phyloP scores from a whole-genome alignment of 768 basidiomycete species.

The Gymnopilus dilepis region DNA sequence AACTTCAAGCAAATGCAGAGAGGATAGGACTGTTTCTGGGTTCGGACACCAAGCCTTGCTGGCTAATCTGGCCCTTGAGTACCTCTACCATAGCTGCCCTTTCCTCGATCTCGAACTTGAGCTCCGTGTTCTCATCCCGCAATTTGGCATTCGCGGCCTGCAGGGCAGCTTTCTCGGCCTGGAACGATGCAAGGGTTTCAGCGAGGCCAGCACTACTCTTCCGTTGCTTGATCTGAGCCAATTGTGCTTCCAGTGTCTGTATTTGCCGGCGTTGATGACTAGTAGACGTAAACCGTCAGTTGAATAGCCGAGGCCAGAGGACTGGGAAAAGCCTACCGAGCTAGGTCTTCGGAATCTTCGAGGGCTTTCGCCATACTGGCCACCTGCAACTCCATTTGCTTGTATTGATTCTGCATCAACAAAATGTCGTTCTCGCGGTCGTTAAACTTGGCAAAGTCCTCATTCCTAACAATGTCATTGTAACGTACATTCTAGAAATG shows the following conservation, averaged over 20 bases:
- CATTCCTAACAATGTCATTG: slow-evolving; percentile 57
- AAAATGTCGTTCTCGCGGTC: slow-evolving; percentile 64
- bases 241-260: slow-evolving; percentile 62
- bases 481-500: neutral
- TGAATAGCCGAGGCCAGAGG: neutral
- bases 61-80: slow-evolving; percentile 60
- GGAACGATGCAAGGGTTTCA: slow-evolving; percentile 49
- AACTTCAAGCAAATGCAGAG: slow-evolving; percentile 11
- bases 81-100: slow-evolving; percentile 74
- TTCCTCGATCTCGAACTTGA: slow-evolving; percentile 58
- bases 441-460: slow-evolving; percentile 74
- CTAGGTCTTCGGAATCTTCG: slow-evolving; percentile 57
- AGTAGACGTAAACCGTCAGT: slow-evolving; percentile 6
- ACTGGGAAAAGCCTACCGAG: slow-evolving; percentile 49
- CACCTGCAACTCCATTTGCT: slow-evolving; percentile 69
- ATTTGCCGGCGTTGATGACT: slow-evolving; percentile 66
- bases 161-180: slow-evolving; percentile 51
- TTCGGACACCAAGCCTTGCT: slow-evolving; percentile 47
- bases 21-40: slow-evolving; percentile 48
- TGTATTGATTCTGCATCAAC: slow-evolving; percentile 58
- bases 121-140: slow-evolving; percentile 57
- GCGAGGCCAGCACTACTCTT: slow-evolving; percentile 39
- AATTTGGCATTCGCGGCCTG: slow-evolving; percentile 57
- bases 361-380: slow-evolving; percentile 62
- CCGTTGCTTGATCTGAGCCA: slow-evolving; percentile 51